Conservation (phyloP, 352 stramenopile species). For the Phytophthora boehmeriae region DNA sequence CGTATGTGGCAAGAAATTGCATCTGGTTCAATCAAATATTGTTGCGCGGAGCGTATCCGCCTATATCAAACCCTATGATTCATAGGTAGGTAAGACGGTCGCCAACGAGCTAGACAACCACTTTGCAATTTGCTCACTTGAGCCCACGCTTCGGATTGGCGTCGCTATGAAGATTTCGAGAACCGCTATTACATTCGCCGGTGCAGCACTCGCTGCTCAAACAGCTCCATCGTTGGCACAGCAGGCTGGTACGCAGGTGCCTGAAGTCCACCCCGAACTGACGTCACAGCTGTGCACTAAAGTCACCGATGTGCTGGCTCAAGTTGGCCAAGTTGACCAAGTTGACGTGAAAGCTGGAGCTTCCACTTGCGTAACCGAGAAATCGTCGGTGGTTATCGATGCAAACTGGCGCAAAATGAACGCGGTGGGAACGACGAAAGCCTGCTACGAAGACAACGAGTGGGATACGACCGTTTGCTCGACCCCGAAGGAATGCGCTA, state of each 20-base stretch:
- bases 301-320: neutral
- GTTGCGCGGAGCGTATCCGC: too few species aligned
- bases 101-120: too few species aligned
- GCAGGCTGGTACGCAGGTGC: neutral
- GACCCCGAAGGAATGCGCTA: slow-evolving; percentile 34
- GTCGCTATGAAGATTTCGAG: too few species aligned
- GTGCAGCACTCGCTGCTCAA: too few species aligned
- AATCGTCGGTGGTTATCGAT: slow-evolving; percentile 51
- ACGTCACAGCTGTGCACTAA: neutral
- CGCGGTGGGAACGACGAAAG: slow-evolving; percentile 40
- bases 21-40: too few species aligned
- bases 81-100: too few species aligned
- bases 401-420: slow-evolving; percentile 56
- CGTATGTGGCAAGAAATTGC: too few species aligned
- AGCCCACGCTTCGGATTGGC: too few species aligned
- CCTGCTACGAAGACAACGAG: slow-evolving; percentile 49
- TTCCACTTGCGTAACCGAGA: slow-evolving; percentile 30
- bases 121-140: too few species aligned
- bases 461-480: slow-evolving; percentile 44
- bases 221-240: too few species aligned
- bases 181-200: too few species aligned
- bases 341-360: neutral
- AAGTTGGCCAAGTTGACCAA: neutral
- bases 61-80: too few species aligned
- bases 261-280: neutral